Base-by-base conservation (phyloP, 495 filamentous ascomycete genomes). In the Emericellopsis terricola region DNA sequence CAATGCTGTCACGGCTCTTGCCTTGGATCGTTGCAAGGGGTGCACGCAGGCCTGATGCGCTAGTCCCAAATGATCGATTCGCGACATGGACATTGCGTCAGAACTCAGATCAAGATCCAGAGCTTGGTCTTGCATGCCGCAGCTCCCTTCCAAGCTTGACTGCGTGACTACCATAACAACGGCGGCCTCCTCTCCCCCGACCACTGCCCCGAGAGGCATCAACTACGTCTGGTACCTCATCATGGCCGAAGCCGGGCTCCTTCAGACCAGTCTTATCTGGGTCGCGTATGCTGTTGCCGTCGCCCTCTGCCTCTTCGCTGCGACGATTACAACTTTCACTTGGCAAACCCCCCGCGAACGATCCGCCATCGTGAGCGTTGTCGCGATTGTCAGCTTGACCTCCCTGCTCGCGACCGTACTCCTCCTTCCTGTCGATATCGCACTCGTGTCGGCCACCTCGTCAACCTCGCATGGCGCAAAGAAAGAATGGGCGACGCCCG, bases 381-480 rank as follows among this genome's bases (percentile, higher is more conserved):
- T 94, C 31, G 81, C 76, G 46, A 84, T 94, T 40, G 55, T 94
- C 50, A 83, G 85, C 23, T 66, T 92, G 28, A 82, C 81, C 11
- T 63, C 79, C 24, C 69, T 99, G 19, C 73, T 99, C 34, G 89
- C 89, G 5, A 99, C 89, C 4, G 73, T 92, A 36, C 72, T 96
- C 18, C 69, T 99, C 29, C 70, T 93, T 13, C 89, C 89, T 4
- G 89, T 94, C 46, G 89, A 99, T 59, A 77, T 99, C 41, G 91
- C 89, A 19, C 63, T 99, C 31, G 77, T 93, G 26, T 94, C 86
- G 2, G 87, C 81, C 2, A 96, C 89, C 4, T 75, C 75, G 7
- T 75, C 73, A 8, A 72, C 76, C 5, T 66, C 69, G 29, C 60
- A 78, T 20, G 89, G 89, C 37, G 69, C 68, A 10, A 86, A 89